Percentiles rank a stretch among this genome's conserved stretches.
Conservation (phyloP, 2,329 filamentous ascomycete species). For the Claviceps arundinis region DNA sequence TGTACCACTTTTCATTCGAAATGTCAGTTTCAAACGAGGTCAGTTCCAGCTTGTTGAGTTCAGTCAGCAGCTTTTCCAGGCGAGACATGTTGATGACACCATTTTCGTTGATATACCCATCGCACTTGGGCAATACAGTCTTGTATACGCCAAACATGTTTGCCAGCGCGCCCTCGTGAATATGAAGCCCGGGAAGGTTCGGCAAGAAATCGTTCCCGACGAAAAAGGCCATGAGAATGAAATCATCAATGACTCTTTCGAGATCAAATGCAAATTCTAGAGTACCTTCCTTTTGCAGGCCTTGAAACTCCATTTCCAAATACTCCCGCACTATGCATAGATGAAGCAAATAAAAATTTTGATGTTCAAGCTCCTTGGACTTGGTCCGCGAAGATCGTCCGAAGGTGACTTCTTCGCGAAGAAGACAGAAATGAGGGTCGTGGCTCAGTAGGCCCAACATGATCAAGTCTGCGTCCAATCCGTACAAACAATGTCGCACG, state of each 20-base stretch:
- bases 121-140: slow-evolving; percentile 68
- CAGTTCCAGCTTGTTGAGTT: slow-evolving; percentile 78
- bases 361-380: slow-evolving; percentile 92
- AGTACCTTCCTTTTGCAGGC: slow-evolving; percentile 60
- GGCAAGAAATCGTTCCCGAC: slow-evolving; percentile 98
- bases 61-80: slow-evolving; percentile 63
- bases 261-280: slow-evolving; percentile 77
- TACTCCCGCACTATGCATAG: slow-evolving; percentile 97
- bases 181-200: slow-evolving; percentile 89
- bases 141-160: slow-evolving; percentile 99
- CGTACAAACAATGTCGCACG: slow-evolving; percentile 91
- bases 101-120: slow-evolving; percentile 92
- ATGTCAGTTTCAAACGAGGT: slow-evolving; percentile 88
- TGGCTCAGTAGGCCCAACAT: slow-evolving; percentile 96
- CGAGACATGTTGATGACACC: slow-evolving; percentile 82
- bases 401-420: slow-evolving; percentile 96
- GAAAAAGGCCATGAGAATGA: slow-evolving; percentile 99
- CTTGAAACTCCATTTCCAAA: slow-evolving; percentile 90
- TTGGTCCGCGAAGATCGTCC: slow-evolving; percentile 77
- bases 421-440: slow-evolving; percentile 93
- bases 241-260: slow-evolving; percentile 95
- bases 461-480: slow-evolving; percentile 92
- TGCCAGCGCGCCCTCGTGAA: slow-evolving; percentile 92
- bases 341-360: slow-evolving; percentile 97
- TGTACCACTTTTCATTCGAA: slow-evolving; percentile 82